Conservation (phyloP, 108 stramenopile genomes). For the Cyclotella atomus region DNA sequence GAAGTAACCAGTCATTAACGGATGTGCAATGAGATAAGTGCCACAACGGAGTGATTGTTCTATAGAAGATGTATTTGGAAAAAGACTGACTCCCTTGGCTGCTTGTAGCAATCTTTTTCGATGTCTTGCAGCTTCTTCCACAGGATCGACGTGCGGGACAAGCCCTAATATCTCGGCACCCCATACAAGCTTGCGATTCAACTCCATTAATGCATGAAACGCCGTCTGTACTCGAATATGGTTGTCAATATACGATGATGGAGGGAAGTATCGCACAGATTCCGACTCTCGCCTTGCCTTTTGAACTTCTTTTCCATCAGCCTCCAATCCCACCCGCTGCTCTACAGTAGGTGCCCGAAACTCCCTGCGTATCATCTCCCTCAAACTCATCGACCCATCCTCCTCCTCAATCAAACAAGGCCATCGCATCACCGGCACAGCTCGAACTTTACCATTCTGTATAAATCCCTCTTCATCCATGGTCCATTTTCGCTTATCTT, state of each 20-base stretch:
- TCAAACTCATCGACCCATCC: constrained; percentile 17
- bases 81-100: constrained; percentile 27
- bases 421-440: constrained; percentile 41
- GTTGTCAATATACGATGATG: constrained; percentile 52
- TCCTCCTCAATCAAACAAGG: constrained; percentile 38
- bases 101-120: constrained; percentile 33
- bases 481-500: constrained; percentile 25
- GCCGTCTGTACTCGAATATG: constrained; percentile 60
- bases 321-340: constrained; percentile 1
- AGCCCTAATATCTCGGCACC: constrained; percentile 55
- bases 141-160: neutral
- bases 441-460: constrained; percentile 25
- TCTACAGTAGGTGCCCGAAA: constrained; percentile 60
- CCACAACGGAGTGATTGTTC: constrained; percentile 62
- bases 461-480: constrained; percentile 34
- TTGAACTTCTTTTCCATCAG: neutral
- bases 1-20: constrained; percentile 81
- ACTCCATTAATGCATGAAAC: constrained; percentile 66
- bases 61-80: neutral
- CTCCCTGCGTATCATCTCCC: constrained; percentile 70
- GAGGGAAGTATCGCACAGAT: constrained; percentile 23
- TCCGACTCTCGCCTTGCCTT: neutral
- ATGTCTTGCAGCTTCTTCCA: constrained; percentile 5
- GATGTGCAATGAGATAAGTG: constrained; percentile 81
- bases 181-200: constrained; percentile 79